These are phyloP conservation scores for Saitozyma sp. DNA, from an alignment of 768 basidiomycete genomes.

Conservation along the genomic window DNA sequence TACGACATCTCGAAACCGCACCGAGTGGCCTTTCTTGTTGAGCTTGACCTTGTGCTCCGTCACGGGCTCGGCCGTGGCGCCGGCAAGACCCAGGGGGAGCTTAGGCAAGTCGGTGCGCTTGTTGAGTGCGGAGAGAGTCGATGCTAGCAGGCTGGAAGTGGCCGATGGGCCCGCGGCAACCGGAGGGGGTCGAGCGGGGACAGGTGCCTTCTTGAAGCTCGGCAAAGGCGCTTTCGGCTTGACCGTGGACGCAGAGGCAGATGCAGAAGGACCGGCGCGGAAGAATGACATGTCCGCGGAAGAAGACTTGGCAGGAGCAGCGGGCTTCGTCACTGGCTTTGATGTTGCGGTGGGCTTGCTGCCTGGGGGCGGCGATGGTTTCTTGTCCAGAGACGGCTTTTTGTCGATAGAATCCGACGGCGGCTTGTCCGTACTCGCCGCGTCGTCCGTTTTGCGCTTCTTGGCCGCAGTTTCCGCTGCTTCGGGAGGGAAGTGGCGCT, in stretches of 20 bases:
- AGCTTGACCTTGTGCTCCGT: slow-evolving; percentile 12
- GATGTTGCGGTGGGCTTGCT: neutral
- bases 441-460: slow-evolving; percentile 9
- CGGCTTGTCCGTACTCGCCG: neutral
- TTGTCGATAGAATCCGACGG: neutral
- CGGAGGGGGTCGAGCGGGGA: neutral
- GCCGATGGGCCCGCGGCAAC: neutral
- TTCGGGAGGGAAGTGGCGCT: neutral
- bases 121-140: neutral
- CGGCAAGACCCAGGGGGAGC: neutral
- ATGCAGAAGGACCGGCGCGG: slow-evolving; percentile 1
- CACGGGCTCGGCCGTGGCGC: neutral
- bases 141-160: slow-evolving; percentile 4
- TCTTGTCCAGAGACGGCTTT: neutral
- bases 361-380: neutral
- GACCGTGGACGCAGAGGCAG: neutral
- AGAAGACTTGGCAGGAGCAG: neutral
- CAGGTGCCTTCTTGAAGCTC: slow-evolving; percentile 16
- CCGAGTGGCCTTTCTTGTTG: slow-evolving; percentile 34
- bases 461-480: slow-evolving; percentile 4
- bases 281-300: slow-evolving; percentile 22
- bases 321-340: neutral
- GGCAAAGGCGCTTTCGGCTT: slow-evolving; percentile 16
- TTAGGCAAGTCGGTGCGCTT: slow-evolving; percentile 1
- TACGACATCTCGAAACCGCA: slow-evolving; percentile 33